A percentile compares a stretch with the other conserved stretches of the same genome.
phyloP scores from a whole-genome alignment of 2,329 filamentous ascomycete genomes.

The Rhynchosporium graminicola region DNA sequence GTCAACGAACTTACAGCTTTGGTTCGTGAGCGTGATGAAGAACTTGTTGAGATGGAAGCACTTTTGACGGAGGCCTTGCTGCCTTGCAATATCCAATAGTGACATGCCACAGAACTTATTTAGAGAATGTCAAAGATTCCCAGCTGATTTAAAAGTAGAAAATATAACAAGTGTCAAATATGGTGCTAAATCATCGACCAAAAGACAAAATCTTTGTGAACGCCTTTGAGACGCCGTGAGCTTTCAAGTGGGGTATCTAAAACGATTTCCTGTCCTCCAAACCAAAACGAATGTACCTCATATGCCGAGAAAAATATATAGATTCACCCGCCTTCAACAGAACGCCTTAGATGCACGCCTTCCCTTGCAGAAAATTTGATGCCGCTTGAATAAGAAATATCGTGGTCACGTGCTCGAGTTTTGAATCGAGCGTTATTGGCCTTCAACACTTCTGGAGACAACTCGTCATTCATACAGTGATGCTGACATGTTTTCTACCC shows the following conservation, averaged over 20 bases:
- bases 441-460: background rate
- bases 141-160: background rate
- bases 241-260: conserved; percentile 26
- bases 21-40: conserved; percentile 37
- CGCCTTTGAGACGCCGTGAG: conserved; percentile 11
- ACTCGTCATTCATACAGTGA: conserved; percentile 49
- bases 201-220: conserved; percentile 5
- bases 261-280: conserved; percentile 26
- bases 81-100: no score
- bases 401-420: background rate
- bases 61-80: conserved; percentile 43
- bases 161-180: background rate
- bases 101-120: no score
- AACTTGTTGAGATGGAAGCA: conserved; percentile 42
- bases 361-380: background rate
- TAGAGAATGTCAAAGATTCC: background rate
- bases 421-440: background rate
- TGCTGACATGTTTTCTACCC: conserved; percentile 63
- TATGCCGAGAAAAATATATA: conserved; percentile 13
- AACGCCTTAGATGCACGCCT: conserved; percentile 29
- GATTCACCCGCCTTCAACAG: conserved; percentile 13
- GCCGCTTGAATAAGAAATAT: background rate
- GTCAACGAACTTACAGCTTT: conserved; percentile 41
- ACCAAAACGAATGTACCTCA: conserved; percentile 20
- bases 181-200: conserved; percentile 5